phyloP scores from a whole-genome alignment of 768 basidiomycete species.

The Trametes meyenii region DNA sequence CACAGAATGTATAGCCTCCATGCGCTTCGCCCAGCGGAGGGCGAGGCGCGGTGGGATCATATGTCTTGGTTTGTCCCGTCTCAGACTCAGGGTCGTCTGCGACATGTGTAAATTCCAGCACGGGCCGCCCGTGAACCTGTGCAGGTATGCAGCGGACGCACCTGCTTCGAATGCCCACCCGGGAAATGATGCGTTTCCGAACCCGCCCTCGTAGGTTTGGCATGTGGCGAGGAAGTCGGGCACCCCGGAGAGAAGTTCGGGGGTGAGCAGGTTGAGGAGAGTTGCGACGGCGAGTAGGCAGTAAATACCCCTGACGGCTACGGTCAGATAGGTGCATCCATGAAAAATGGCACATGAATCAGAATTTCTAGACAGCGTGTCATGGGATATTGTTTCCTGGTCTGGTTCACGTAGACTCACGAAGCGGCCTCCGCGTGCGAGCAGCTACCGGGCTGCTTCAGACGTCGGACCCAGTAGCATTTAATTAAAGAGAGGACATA shows the following conservation, averaged over 20 bases:
- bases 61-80: background rate
- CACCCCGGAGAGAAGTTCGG: constrained; percentile 78
- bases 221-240: constrained; percentile 83
- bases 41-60: constrained; percentile 46
- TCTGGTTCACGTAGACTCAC: too few relatives aligned
- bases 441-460: too few relatives aligned
- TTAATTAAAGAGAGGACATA: too few relatives aligned
- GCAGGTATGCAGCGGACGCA: constrained; percentile 4
- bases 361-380: background rate
- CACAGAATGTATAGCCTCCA: constrained; percentile 96
- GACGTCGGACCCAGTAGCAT: too few relatives aligned
- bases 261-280: constrained; percentile 85
- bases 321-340: background rate
- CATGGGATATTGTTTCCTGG: background rate
- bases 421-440: too few relatives aligned
- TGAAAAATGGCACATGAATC: background rate
- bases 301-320: constrained; percentile 76
- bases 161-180: constrained; percentile 31
- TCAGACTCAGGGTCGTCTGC: constrained; percentile 13
- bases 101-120: constrained; percentile 42
- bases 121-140: too few relatives aligned
- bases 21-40: constrained; percentile 94
- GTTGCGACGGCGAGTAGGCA: constrained; percentile 85
- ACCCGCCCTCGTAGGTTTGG: constrained; percentile 98
- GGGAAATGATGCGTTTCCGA: constrained; percentile 42